Evolutionary conservation across 2,329 filamentous ascomycete species (phyloP).

Genomic region (Penicillium sp.): DNA sequence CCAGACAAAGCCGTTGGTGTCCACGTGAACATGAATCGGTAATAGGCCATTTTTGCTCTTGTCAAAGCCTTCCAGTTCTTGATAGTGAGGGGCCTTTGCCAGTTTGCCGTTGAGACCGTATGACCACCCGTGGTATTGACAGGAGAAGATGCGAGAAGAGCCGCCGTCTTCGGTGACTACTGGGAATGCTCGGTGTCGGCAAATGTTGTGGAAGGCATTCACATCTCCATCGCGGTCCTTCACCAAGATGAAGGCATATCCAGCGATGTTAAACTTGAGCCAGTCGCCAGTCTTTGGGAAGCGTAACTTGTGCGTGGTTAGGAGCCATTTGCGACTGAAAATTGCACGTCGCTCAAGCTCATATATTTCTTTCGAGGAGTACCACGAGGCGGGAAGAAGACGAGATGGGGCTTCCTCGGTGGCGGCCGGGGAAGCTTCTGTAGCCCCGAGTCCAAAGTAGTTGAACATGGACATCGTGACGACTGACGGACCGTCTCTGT

Average conservation of each 20-base stretch:
- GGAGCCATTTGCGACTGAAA: constrained; percentile 55
- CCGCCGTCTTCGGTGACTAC: constrained; percentile 23
- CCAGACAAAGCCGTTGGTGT: constrained; percentile 25
- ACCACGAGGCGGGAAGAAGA: constrained; percentile 55
- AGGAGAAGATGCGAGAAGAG: constrained; percentile 23
- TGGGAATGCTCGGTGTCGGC: constrained; percentile 27
- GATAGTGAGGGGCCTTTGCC: constrained; percentile 24
- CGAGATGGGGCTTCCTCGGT: constrained; percentile 30
- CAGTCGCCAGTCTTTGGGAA: constrained; percentile 58
- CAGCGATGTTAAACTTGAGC: constrained; percentile 57
- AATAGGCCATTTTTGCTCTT: constrained; percentile 27
- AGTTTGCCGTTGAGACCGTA: constrained; percentile 27
- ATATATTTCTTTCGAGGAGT: constrained; percentile 45
- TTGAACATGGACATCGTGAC: constrained; percentile 5
- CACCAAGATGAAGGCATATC: constrained; percentile 57
- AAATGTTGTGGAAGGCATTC: constrained; percentile 38
- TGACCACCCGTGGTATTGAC: constrained; percentile 29
- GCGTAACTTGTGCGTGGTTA: constrained; percentile 44
- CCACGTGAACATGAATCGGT: constrained; percentile 22
- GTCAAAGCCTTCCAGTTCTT: constrained; percentile 24
- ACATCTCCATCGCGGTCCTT: constrained; percentile 54
- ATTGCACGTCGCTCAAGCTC: constrained; percentile 59
- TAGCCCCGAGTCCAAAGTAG: background rate
- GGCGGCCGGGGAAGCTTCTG: background rate
- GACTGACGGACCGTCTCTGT: too few relatives aligned